phyloP scores from a whole-genome alignment of 495 filamentous ascomycete genomes.

The Lophiostoma macrostomum region DNA sequence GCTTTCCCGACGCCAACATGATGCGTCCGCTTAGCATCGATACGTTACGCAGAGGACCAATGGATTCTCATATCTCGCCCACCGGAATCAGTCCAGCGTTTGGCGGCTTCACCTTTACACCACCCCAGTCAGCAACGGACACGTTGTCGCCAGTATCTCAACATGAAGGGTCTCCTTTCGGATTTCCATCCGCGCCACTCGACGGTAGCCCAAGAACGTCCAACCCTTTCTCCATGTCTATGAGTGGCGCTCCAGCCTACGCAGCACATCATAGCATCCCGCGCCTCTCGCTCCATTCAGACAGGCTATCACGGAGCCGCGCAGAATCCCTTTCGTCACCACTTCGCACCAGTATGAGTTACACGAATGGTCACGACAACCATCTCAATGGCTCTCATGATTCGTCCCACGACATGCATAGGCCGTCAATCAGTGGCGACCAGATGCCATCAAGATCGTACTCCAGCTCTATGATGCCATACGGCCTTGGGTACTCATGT shows the following conservation, averaged over 20 bases:
- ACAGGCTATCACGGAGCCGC: constrained; percentile 34
- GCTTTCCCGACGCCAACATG: constrained; percentile 48
- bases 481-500: constrained; percentile 44
- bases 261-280: constrained; percentile 37
- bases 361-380: constrained; percentile 32
- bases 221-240: constrained; percentile 35
- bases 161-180: constrained; percentile 33
- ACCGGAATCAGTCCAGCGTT: constrained; percentile 62
- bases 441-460: constrained; percentile 19
- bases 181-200: constrained; percentile 28
- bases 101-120: constrained; percentile 59
- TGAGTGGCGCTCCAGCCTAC: constrained; percentile 27
- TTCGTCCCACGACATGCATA: constrained; percentile 14
- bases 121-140: constrained; percentile 43
- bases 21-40: constrained; percentile 62
- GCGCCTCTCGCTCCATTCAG: constrained; percentile 37
- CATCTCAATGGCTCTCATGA: constrained; percentile 23
- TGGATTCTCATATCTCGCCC: constrained; percentile 58
- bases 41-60: constrained; percentile 51
- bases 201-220: constrained; percentile 30
- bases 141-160: constrained; percentile 40
- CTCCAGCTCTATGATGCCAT: constrained; percentile 33
- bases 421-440: constrained; percentile 21
- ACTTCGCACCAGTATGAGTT: constrained; percentile 41
- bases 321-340: constrained; percentile 39